These are phyloP conservation scores for Fusarium avenaceum DNA, from an alignment of 2,329 filamentous ascomycete species.

Conservation along the genomic window DNA sequence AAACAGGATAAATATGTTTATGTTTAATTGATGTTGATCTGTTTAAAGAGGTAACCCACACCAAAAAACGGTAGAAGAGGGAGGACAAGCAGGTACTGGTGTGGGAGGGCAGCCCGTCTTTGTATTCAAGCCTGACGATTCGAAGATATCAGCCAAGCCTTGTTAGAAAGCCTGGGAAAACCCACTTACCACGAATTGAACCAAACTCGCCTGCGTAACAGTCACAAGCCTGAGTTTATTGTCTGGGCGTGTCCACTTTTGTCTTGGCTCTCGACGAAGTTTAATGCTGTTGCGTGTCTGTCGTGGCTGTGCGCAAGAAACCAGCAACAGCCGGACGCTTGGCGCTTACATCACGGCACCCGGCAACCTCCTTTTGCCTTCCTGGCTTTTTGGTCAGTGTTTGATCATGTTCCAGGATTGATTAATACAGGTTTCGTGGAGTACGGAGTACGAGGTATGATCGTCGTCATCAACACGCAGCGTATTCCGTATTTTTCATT, in stretches of 20 bases:
- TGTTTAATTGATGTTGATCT: not conserved
- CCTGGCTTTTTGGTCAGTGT: not conserved
- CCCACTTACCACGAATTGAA: not conserved
- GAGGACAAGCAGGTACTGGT: constrained; percentile 8
- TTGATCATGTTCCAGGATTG: constrained; percentile 8
- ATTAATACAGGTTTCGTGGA: constrained; percentile 11
- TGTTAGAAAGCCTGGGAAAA: not conserved
- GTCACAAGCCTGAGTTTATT: constrained; percentile 26
- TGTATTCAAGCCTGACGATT: constrained; percentile 21
- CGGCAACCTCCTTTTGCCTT: constrained; percentile 13
- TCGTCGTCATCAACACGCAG: constrained; percentile 28
- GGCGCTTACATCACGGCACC: constrained; percentile 34
- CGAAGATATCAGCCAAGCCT: constrained; percentile 31
- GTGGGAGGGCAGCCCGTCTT: constrained; percentile 30
- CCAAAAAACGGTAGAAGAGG: constrained; percentile 12
- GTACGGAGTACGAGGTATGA: not conserved
- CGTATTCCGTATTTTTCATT: constrained; percentile 3
- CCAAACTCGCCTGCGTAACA: constrained; percentile 26
- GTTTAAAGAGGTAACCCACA: constrained; percentile 1
- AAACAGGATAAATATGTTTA: constrained; percentile 16
- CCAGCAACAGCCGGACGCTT: constrained; percentile 20
- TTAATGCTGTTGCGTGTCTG: constrained; percentile 5
- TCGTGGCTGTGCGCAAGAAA: constrained; percentile 32
- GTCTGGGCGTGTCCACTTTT: constrained; percentile 35
- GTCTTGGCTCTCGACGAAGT: constrained; percentile 28